phyloP scores from a whole-genome alignment of 1,284 basidiomycete species.

The Anthracocystis setariae region DNA sequence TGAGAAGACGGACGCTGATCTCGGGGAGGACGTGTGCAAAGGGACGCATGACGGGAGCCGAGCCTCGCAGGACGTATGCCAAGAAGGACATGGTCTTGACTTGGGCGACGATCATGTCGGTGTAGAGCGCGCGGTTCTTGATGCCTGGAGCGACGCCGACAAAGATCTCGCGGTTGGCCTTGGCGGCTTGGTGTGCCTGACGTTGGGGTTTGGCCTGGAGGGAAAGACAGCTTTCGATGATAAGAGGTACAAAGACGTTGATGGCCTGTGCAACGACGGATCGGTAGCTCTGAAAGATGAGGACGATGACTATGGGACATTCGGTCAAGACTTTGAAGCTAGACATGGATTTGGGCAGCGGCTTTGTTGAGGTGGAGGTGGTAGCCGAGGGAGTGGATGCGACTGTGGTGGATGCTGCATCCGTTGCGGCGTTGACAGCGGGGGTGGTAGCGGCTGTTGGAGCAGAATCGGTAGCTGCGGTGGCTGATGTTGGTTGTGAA shows the following conservation, averaged over 20 bases:
- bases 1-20: conserved; percentile 83
- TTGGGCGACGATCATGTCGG: conserved; percentile 90
- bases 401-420: conserved; percentile 11
- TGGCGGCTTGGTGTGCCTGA: conserved; percentile 81
- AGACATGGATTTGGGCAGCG: conserved; percentile 57
- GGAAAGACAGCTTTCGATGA: conserved; percentile 65
- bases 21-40: conserved; percentile 85
- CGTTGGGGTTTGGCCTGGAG: conserved; percentile 83
- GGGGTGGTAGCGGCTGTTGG: conserved; percentile 8
- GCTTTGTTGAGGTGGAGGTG: conserved; percentile 28
- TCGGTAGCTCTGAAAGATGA: conserved; percentile 85
- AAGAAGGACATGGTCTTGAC: conserved; percentile 87
- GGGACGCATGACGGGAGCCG: conserved; percentile 77
- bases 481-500: not conserved
- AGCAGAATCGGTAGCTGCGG: conserved; percentile 9
- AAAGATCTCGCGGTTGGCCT: conserved; percentile 82
- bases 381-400: conserved; percentile 21
- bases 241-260: conserved; percentile 76
- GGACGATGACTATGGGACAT: conserved; percentile 90
- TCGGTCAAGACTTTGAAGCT: conserved; percentile 97
- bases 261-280: conserved; percentile 77
- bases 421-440: conserved; percentile 5
- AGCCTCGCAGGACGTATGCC: conserved; percentile 85
- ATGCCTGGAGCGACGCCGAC: conserved; percentile 79
- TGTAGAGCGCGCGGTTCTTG: conserved; percentile 81